Conservation (phyloP, 306 rosid species). For the Senna siamea region DNA sequence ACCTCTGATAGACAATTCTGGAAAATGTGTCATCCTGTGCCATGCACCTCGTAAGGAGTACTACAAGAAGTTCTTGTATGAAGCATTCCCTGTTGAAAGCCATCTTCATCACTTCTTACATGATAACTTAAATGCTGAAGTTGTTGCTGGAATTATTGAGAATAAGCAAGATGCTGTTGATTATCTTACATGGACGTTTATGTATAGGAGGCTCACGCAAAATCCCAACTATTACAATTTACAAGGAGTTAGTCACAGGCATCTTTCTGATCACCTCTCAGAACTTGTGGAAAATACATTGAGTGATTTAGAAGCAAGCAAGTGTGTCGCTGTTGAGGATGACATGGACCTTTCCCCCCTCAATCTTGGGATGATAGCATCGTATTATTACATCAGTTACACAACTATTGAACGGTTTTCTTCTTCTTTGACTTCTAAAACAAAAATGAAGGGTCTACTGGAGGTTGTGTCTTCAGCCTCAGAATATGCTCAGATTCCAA, state of each 20-base stretch:
- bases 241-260: conserved; percentile 93
- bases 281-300: conserved; percentile 86
- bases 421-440: conserved; percentile 73
- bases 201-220: conserved; percentile 92
- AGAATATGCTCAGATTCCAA: conserved; percentile 84
- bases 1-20: conserved; percentile 83
- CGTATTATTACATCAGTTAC: conserved; percentile 85
- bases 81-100: conserved; percentile 97
- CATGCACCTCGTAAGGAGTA: conserved; percentile 93
- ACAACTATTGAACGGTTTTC: conserved; percentile 92
- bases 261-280: conserved; percentile 92
- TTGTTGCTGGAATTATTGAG: conserved; percentile 78
- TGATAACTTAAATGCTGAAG: conserved; percentile 86
- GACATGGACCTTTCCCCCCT: conserved; percentile 83
- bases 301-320: conserved; percentile 86
- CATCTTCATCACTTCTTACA: conserved; percentile 89
- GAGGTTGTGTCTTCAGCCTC: conserved; percentile 86
- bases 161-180: conserved; percentile 96
- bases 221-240: conserved; percentile 95
- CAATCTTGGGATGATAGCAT: conserved; percentile 91
- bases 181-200: conserved; percentile 94
- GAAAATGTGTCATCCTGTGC: conserved; percentile 92
- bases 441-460: conserved; percentile 92
- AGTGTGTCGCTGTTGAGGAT: conserved; percentile 75
- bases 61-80: conserved; percentile 87